Conservation (phyloP, 306 rosid genomes). For the barrel medic (Medicago truncatula) region DNA sequence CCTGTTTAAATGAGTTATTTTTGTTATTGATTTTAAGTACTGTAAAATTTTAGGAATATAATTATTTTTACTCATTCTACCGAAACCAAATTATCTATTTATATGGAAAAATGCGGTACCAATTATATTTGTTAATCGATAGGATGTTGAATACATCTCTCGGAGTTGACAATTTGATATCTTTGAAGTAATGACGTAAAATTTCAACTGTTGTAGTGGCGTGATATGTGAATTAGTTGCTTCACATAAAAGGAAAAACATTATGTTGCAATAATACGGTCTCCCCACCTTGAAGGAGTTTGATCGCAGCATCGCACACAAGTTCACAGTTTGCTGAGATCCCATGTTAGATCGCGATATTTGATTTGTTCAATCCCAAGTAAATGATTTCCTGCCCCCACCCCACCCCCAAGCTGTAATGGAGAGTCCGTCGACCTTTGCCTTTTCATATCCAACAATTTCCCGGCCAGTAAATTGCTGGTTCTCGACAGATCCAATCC, state of each 20-base stretch:
- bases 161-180: background rate
- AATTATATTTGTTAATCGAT: background rate
- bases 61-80: background rate
- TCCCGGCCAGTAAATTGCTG: background rate
- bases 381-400: background rate
- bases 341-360: background rate
- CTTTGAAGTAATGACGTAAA: conserved; percentile 10
- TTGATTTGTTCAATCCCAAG: background rate
- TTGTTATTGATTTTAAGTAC: background rate
- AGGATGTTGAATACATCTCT: conserved; percentile 7
- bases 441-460: background rate
- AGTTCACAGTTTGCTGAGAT: background rate
- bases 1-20: background rate
- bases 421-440: background rate
- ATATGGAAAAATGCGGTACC: background rate
- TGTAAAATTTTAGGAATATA: background rate
- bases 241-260: conserved; percentile 8
- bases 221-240: conserved; percentile 9
- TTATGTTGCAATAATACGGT: background rate
- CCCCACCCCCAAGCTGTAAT: background rate
- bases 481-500: background rate
- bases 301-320: background rate
- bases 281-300: background rate
- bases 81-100: background rate
- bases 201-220: background rate